These are phyloP conservation scores for Botrytis aclada DNA, from an alignment of 2,329 filamentous ascomycete species.

Conservation along the genomic window DNA sequence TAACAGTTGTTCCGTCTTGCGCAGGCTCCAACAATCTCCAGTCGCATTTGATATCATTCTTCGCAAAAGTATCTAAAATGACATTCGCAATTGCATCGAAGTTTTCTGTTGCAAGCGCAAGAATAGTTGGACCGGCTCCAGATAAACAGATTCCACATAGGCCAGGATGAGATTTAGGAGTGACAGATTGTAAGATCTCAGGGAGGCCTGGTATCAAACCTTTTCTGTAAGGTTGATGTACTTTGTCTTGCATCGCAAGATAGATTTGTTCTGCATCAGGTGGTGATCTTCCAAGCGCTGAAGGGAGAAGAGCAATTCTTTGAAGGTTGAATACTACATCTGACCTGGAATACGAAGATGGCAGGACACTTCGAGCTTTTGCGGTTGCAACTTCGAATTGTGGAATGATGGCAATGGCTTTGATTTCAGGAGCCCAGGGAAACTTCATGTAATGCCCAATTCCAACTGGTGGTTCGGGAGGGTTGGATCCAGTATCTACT, in stretches of 20 bases:
- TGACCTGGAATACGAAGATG: conserved; percentile 70
- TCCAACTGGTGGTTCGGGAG: conserved; percentile 83
- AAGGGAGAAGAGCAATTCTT: conserved; percentile 84
- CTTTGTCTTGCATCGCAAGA: conserved; percentile 96
- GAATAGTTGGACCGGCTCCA: conserved; percentile 89
- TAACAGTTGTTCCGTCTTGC: conserved; percentile 52
- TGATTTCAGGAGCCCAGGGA: conserved; percentile 90
- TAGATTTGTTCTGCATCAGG: conserved; percentile 93
- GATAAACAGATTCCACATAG: conserved; percentile 92
- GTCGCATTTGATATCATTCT: conserved; percentile 71
- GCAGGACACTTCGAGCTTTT: conserved; percentile 81
- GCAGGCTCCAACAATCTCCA: conserved; percentile 90
- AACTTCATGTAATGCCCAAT: conserved; percentile 98
- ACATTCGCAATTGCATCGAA: conserved; percentile 82
- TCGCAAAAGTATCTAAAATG: conserved; percentile 71
- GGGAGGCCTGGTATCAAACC: conserved; percentile 86
- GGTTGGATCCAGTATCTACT: conserved; percentile 80
- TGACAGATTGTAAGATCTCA: conserved; percentile 88
- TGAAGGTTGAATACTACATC: conserved; percentile 95
- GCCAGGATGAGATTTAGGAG: conserved; percentile 79
- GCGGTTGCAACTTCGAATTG: conserved; percentile 96
- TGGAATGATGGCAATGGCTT: conserved; percentile 93
- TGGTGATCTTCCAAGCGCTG: conserved; percentile 83
- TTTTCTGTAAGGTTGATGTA: conserved; percentile 95
- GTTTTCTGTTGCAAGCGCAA: conserved; percentile 86